Percentiles rank a stretch among this genome's conserved stretches.
Evolutionary conservation across 352 stramenopile species (phyloP).

Genomic region (Phytophthora chlamydospora): DNA sequence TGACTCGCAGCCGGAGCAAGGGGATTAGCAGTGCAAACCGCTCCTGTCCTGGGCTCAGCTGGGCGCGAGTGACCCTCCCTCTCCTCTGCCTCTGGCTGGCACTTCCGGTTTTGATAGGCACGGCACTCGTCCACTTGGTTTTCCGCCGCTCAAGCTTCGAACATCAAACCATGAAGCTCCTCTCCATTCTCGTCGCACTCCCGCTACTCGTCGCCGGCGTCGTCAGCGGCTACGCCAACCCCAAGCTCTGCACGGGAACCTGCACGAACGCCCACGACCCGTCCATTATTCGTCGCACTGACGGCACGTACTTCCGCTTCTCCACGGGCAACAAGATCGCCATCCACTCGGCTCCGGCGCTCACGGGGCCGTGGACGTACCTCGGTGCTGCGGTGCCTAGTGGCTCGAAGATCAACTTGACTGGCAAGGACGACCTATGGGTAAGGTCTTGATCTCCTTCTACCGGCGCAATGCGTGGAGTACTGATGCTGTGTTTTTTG

Average conservation of each 20-base stretch:
- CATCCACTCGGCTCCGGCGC: slow-evolving; percentile 42
- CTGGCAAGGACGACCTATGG: slow-evolving; percentile 48
- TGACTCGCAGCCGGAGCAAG: too few species aligned
- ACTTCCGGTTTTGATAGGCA: too few species aligned
- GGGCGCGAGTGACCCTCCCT: too few species aligned
- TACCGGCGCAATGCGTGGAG: not conserved
- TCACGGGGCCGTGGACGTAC: slow-evolving; percentile 48
- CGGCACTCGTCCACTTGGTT: too few species aligned
- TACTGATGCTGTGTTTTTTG: not conserved
- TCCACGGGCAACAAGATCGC: slow-evolving; percentile 49
- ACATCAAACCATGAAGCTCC: slow-evolving; percentile 3
- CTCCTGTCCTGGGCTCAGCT: too few species aligned
- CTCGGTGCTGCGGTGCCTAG: slow-evolving; percentile 39
- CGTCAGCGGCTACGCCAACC: slow-evolving; percentile 27
- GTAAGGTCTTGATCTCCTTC: slow-evolving; percentile 5
- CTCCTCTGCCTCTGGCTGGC: too few species aligned
- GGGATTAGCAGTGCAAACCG: too few species aligned
- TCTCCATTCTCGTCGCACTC: slow-evolving; percentile 10
- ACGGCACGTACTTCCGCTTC: slow-evolving; percentile 60
- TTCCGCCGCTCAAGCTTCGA: too few species aligned
- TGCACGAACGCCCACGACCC: slow-evolving; percentile 51
- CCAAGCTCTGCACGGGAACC: slow-evolving; percentile 21
- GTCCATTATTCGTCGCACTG: slow-evolving; percentile 43
- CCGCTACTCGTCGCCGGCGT: slow-evolving; percentile 19
- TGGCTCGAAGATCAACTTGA: slow-evolving; percentile 47